Base-by-base conservation (phyloP, 2,329 filamentous ascomycete genomes). In the Xylaria sp. region DNA sequence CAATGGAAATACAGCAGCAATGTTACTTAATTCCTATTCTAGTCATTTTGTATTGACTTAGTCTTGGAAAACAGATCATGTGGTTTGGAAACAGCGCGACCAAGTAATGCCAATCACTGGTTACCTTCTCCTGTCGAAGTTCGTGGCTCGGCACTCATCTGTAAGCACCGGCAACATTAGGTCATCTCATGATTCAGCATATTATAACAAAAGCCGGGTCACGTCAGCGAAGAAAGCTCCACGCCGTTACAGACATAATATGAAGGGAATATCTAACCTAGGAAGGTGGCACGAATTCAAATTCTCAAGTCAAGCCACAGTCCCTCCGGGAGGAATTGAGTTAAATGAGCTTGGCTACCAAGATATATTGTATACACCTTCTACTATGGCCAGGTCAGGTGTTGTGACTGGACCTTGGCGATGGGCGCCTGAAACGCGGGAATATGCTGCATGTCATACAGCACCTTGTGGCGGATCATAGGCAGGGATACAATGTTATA, bases 371-470 rank as follows among this genome's bases (percentile, higher is more conserved):
- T 4, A 45, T 45, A 45, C 10, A 15, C 13, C 15, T n/a, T 7
- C 12, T 32, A 32, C 12, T 32, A 32, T n/a, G 39, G 23, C 12
- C 39, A 46, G 32, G 25, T 55, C 53, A 10, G 18, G 53, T n/a
- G 39, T n/a, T 9, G 10, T 4, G 25, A 18, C 36, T 46, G 28
- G 56, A 13, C 15, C 30, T 10, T 13, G 39, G n/a, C 20, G 36
- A 12, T 34, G 15, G n/a, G 36, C 36, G 32, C 15, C 25, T 62
- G 60, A 62, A 62, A 62, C 60, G 10, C 18, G 36, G 59, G 59
- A 43, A 53, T 32, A n/a, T 7, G 15, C 25, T 20, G 13, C 12
- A 39, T 30, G 36, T n/a, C 13, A 5, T 34, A 30, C 1, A 28
- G 28, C 48, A 30, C 52, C 52, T 15, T 56, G 28, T 7, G 18